phyloP scores from a whole-genome alignment of 2,329 filamentous ascomycete genomes.

The Cladosporium austrohemisphaericum region DNA sequence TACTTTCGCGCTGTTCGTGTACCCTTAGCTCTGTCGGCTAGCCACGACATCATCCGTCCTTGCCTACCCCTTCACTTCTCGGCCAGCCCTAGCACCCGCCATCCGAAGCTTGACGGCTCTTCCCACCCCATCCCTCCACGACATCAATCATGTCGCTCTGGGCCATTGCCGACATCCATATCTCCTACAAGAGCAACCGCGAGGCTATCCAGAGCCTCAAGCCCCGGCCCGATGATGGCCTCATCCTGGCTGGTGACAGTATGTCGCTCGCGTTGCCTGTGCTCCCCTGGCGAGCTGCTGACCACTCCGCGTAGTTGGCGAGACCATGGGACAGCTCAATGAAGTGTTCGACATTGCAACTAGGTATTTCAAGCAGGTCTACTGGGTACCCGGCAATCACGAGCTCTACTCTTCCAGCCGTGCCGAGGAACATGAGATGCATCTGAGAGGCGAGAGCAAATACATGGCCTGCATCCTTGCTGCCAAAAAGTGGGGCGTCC shows the following conservation, averaged over 20 bases:
- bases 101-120: slow-evolving; percentile 6
- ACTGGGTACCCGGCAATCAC: slow-evolving; percentile 57
- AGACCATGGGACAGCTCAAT: slow-evolving; percentile 32
- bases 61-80: neutral
- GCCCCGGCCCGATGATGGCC: slow-evolving; percentile 40
- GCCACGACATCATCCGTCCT: neutral
- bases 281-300: slow-evolving; percentile 26
- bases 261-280: slow-evolving; percentile 9
- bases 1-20: neutral
- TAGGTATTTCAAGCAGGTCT: slow-evolving; percentile 45
- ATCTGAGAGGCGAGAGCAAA: slow-evolving; percentile 49
- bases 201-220: slow-evolving; percentile 42
- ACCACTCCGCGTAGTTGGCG: slow-evolving; percentile 30
- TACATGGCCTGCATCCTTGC: slow-evolving; percentile 54
- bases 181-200: slow-evolving; percentile 45
- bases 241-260: slow-evolving; percentile 45
- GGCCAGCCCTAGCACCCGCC: slow-evolving; percentile 9
- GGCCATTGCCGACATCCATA: slow-evolving; percentile 46
- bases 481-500: slow-evolving; percentile 50
- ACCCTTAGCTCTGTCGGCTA: neutral
- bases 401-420: slow-evolving; percentile 53
- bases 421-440: slow-evolving; percentile 33
- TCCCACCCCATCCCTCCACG: slow-evolving; percentile 15
- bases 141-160: slow-evolving; percentile 31
- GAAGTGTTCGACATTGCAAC: slow-evolving; percentile 41